Conservation (phyloP, 2,329 filamentous ascomycete genomes). For the Trematosphaeria pertusa region DNA sequence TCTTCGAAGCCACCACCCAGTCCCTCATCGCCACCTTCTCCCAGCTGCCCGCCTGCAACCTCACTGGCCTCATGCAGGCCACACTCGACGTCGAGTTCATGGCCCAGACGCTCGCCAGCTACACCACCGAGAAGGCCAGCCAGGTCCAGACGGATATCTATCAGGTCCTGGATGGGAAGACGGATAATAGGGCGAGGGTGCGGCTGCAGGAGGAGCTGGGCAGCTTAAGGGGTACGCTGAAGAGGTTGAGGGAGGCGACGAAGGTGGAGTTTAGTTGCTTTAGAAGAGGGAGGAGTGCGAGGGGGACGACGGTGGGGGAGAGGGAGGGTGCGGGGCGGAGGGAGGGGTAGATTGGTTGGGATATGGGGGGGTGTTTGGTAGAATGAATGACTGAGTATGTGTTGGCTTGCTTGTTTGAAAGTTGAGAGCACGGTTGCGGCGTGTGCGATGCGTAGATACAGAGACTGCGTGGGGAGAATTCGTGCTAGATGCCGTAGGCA, state of each 20-base stretch:
- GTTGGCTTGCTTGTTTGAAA: too few relatives aligned
- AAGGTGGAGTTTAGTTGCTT: conserved; percentile 48
- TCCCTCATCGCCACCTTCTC: conserved; percentile 84
- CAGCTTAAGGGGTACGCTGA: conserved; percentile 86
- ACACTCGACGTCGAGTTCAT: conserved; percentile 98
- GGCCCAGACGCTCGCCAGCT: conserved; percentile 88
- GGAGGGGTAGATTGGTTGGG: neutral
- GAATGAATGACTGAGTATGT: too few relatives aligned
- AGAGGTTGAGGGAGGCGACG: conserved; percentile 58
- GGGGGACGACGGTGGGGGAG: conserved; percentile 18
- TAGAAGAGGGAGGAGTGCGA: conserved; percentile 38
- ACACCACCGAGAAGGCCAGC: conserved; percentile 81
- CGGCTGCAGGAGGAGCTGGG: conserved; percentile 85
- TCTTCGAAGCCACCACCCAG: conserved; percentile 80
- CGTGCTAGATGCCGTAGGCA: too few relatives aligned
- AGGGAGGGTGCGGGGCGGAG: neutral
- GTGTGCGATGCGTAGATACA: too few relatives aligned
- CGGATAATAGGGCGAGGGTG: conserved; percentile 83
- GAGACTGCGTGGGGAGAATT: too few relatives aligned
- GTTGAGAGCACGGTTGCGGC: too few relatives aligned
- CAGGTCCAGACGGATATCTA: conserved; percentile 91
- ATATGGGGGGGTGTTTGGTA: too few relatives aligned
- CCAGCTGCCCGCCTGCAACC: conserved; percentile 68
- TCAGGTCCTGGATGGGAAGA: conserved; percentile 85
- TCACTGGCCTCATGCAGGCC: conserved; percentile 91